Base-by-base conservation (phyloP, 2,329 filamentous ascomycete species). In the Dactylonectria estremocensis region DNA sequence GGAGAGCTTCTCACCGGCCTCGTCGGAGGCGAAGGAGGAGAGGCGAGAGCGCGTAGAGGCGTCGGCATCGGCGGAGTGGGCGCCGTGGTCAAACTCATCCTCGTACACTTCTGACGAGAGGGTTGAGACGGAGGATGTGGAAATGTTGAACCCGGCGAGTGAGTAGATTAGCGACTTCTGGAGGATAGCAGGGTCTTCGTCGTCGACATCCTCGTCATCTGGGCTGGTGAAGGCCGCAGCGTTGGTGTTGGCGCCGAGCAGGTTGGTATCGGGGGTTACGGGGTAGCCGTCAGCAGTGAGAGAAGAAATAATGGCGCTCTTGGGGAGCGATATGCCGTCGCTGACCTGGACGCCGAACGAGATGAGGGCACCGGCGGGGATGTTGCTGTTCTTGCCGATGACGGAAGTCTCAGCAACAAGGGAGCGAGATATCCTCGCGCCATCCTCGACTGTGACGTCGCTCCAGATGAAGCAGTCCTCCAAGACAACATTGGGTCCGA, bases 381-480 rank as follows among this genome's bases (percentile, higher is more conserved):
- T 83, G 7, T 80, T 88, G 75, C 91, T 93, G 61, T 88, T 87
- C 74, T 90, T 91, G 22, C 95, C 95, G 62, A 99, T 83, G 1
- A 87, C 83, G 18, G 88, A 92, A 53, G 90, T 89, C 74, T 91
- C 90, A 5, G 93, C 96, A 61, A 99, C 84, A 48, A 99, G 90
- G 2, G 94, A 91, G 71, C 90, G 88, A 9, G 88, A 86, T 54
- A 99, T 84, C 24, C 87, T 87, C 16, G 92, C 87, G 20, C 91
- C 91, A 76, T 98, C 94, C 1, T 90, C 92, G 72, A 99, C 89
- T 5, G 88, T 88, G 0, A 90, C 90, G 74, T 95, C 89, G 74
- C 98, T 94, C 95, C 95, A 98, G 70, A 99, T 89, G 74, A 94
- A 95, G 22, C 93, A 92, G 72, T 94, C 88, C 54, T 93, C 88